phyloP scores from a whole-genome alignment of 164 flowering plant species.

The Brasenia schreberi region DNA sequence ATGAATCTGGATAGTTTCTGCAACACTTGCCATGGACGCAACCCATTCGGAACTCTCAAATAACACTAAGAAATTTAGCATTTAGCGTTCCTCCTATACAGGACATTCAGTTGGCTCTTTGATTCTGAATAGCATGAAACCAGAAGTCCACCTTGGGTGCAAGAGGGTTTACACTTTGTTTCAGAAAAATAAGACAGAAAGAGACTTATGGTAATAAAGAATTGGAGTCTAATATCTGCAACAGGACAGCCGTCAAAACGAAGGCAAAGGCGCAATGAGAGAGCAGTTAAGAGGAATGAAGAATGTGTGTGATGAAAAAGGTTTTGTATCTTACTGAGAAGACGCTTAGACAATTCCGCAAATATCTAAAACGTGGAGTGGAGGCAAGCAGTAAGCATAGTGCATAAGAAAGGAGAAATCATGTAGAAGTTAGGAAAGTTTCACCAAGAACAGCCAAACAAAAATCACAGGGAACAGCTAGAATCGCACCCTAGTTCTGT shows the following conservation, averaged over 20 bases:
- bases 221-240: neutral
- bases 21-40: constrained; percentile 75
- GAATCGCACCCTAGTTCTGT: no score
- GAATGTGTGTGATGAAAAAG: neutral
- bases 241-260: neutral
- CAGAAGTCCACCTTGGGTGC: neutral
- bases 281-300: neutral
- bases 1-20: constrained; percentile 27
- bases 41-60: constrained; percentile 36
- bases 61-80: neutral
- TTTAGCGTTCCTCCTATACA: neutral
- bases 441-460: no score
- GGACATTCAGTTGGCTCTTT: neutral
- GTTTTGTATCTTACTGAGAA: no score
- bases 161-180: neutral
- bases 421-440: neutral
- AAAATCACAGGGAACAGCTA: no score
- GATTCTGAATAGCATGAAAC: neutral
- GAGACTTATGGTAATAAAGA: no score
- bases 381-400: neutral
- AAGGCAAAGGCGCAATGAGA: neutral
- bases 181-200: neutral
- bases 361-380: no score
- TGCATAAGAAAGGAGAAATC: neutral
- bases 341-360: no score